These are phyloP conservation scores for Chondrostereum purpureum DNA, from an alignment of 1,284 basidiomycete species.

Conservation along the genomic window DNA sequence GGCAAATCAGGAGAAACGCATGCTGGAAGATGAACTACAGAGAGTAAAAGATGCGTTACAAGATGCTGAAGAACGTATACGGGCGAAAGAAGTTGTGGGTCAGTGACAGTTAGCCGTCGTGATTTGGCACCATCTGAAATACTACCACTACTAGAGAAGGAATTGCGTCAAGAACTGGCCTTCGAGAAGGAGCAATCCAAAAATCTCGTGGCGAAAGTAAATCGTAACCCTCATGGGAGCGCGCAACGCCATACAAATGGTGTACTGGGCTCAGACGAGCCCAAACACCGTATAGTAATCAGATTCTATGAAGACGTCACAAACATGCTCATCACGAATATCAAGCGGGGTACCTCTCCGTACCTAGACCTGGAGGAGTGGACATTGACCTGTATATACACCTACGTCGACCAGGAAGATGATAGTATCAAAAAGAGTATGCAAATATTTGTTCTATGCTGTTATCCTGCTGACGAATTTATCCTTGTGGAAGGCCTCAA, in stretches of 20 bases:
- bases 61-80: slow-evolving; percentile 36
- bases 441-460: slow-evolving; percentile 27
- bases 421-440: slow-evolving; percentile 24
- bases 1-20: slow-evolving; percentile 60
- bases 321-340: slow-evolving; percentile 44
- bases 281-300: slow-evolving; percentile 44
- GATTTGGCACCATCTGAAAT: slow-evolving; percentile 1
- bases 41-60: slow-evolving; percentile 37
- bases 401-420: slow-evolving; percentile 32
- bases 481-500: slow-evolving; percentile 43
- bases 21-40: slow-evolving; percentile 41
- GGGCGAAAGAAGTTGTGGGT: slow-evolving; percentile 46
- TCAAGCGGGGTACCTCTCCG: slow-evolving; percentile 34
- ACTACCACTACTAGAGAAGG: slow-evolving; percentile 29
- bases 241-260: slow-evolving; percentile 24
- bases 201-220: slow-evolving; percentile 33
- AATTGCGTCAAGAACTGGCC: slow-evolving; percentile 47
- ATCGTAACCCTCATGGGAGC: slow-evolving; percentile 25
- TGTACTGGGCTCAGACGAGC: slow-evolving; percentile 36
- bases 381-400: slow-evolving; percentile 45
- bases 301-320: slow-evolving; percentile 58
- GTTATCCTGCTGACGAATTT: too few relatives aligned
- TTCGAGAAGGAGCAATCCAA: slow-evolving; percentile 57
- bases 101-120: slow-evolving; percentile 13
- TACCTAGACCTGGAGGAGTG: slow-evolving; percentile 36